Base-by-base conservation (phyloP, 78 protist species). In the Cyanophora paradoxa region DNA sequence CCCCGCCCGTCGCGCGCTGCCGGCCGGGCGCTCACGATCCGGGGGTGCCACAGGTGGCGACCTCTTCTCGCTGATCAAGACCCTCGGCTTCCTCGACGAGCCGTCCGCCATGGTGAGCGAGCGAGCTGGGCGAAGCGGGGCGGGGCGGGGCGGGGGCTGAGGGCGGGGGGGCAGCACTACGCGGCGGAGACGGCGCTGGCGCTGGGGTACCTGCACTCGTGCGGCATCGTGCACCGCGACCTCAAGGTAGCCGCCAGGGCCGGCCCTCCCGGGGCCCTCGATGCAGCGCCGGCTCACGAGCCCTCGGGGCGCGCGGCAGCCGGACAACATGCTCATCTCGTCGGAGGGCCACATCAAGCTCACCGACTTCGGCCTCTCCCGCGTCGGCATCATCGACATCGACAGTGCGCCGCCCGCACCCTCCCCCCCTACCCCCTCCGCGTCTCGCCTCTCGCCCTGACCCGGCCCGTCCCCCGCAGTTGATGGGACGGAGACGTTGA, bases 281-380 rank as follows among this genome's bases (percentile, higher is more conserved):
- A 16, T 16, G 10, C 10, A 31, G 10, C 34, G 48, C 71, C 10
- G 46, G 8, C 6, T 44, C 6, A 65, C 36, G 34, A 65, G 34
- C 34, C 71, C 71, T n/a, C n/a, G n/a, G n/a, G n/a, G n/a, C n/a
- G n/a, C n/a, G n/a, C n/a, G n/a, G n/a, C n/a, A 95, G 65, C 97
- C 96, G 0, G 95, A 89, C 48, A 91, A 91, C 80, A 57, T 90
- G 70, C 80, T 95, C 19, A 79, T 95, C 34, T 78, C 67, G 57
- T 36, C 42, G 2, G 40, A 76, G 1, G 97, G 97, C 3, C 97
- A 93, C 71, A 57, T 94, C 58, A 89, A 89, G 68, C 83, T 95
- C 37, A 92, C 93, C 3, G 98, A 95, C 80, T 95, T 95, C 68
- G 98, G 98, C 22, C 77, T 93, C 36, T 84, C 93, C 0, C 71